phyloP scores from a whole-genome alignment of 2,329 filamentous ascomycete species.

The Ceratocystis lukuohia region DNA sequence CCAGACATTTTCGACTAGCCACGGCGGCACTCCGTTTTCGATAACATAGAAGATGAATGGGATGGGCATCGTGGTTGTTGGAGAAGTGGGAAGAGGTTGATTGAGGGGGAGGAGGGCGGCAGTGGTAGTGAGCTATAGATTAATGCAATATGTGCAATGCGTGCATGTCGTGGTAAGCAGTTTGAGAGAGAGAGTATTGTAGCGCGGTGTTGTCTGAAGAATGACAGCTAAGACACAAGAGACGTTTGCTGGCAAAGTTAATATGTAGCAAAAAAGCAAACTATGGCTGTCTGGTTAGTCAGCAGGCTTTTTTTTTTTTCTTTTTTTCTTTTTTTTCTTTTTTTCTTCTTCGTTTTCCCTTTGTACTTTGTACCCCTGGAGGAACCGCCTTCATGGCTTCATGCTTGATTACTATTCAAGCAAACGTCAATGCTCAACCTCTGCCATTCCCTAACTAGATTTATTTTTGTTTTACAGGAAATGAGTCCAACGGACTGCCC shows the following conservation, averaged over 20 bases:
- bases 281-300: not conserved
- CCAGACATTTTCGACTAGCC: constrained; percentile 34
- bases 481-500: not conserved
- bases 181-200: not conserved
- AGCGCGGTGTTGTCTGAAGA: not conserved
- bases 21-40: constrained; percentile 37
- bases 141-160: not conserved
- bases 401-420: not conserved
- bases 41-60: constrained; percentile 36
- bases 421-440: too few relatives aligned
- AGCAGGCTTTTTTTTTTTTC: not conserved
- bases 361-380: not conserved
- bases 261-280: too few relatives aligned
- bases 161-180: not conserved
- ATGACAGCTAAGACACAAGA: too few relatives aligned
- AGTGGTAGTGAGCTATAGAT: not conserved
- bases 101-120: not conserved
- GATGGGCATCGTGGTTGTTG: constrained; percentile 35
- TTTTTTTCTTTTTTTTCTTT: too few relatives aligned
- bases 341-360: too few relatives aligned
- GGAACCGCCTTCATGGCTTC: not conserved
- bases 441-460: too few relatives aligned
- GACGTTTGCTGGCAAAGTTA: too few relatives aligned
- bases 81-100: not conserved
- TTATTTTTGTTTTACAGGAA: not conserved